Conservation (phyloP, 176 grass and related monocot genomes). For the Aegilops tauschii region DNA sequence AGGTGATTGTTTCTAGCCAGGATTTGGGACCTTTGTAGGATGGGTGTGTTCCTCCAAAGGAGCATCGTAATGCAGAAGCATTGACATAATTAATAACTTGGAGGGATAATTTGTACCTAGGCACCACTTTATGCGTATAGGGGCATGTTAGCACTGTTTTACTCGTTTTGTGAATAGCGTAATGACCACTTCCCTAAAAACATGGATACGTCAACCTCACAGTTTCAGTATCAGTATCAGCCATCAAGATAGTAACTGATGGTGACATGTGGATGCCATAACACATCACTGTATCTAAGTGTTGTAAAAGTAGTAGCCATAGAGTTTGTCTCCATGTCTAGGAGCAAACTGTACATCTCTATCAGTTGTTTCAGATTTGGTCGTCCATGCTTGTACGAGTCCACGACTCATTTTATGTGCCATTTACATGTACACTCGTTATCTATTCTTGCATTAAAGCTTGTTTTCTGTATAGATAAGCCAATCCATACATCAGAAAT, state of each 20-base stretch:
- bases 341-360: neutral
- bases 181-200: neutral
- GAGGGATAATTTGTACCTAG: neutral
- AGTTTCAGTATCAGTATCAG: neutral
- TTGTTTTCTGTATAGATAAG: conserved; percentile 38
- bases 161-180: neutral
- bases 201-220: neutral
- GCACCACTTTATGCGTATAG: neutral
- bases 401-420: neutral
- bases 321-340: neutral
- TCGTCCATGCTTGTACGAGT: neutral
- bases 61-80: neutral
- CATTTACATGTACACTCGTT: neutral
- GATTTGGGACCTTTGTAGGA: neutral
- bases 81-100: neutral
- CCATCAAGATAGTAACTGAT: neutral
- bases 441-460: neutral
- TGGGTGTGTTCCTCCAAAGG: neutral
- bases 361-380: conserved; percentile 4
- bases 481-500: conserved; percentile 24
- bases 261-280: neutral
- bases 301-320: conserved; percentile 12
- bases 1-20: neutral
- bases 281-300: neutral
- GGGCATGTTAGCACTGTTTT: neutral